Evolutionary conservation across 1,284 basidiomycete species (phyloP).

Genomic region (Leucoagaricus sp.): DNA sequence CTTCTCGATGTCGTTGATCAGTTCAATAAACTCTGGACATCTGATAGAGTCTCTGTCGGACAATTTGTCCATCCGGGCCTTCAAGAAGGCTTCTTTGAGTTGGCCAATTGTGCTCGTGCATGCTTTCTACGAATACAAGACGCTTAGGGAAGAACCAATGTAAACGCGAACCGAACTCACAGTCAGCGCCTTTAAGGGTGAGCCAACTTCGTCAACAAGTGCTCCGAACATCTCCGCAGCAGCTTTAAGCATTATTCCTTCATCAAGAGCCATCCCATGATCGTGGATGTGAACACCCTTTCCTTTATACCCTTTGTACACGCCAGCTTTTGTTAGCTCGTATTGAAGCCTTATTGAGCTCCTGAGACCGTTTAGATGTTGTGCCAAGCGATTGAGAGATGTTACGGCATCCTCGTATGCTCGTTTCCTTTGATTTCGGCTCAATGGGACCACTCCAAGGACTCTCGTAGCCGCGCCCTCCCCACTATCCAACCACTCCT

Average conservation of each 20-base stretch:
- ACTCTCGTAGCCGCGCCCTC: constrained; percentile 21
- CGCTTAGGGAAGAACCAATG: neutral
- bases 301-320: constrained; percentile 21
- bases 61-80: constrained; percentile 31
- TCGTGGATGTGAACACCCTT: constrained; percentile 42
- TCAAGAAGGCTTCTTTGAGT: constrained; percentile 65
- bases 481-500: constrained; percentile 64
- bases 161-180: constrained; percentile 44
- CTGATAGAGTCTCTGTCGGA: constrained; percentile 35
- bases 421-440: constrained; percentile 39
- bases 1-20: constrained; percentile 67
- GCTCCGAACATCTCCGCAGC: constrained; percentile 82
- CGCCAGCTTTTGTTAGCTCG: constrained; percentile 71
- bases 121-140: constrained; percentile 43
- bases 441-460: constrained; percentile 20
- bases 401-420: constrained; percentile 86
- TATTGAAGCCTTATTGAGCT: constrained; percentile 83
- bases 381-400: constrained; percentile 83
- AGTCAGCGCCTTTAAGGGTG: constrained; percentile 75
- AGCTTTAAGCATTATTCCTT: constrained; percentile 56
- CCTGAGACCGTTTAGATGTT: constrained; percentile 87
- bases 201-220: constrained; percentile 81
- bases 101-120: constrained; percentile 61
- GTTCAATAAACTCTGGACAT: constrained; percentile 58
- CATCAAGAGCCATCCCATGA: constrained; percentile 43